Conservation (phyloP, 345 rosid species). For the Kandelia obovata region DNA sequence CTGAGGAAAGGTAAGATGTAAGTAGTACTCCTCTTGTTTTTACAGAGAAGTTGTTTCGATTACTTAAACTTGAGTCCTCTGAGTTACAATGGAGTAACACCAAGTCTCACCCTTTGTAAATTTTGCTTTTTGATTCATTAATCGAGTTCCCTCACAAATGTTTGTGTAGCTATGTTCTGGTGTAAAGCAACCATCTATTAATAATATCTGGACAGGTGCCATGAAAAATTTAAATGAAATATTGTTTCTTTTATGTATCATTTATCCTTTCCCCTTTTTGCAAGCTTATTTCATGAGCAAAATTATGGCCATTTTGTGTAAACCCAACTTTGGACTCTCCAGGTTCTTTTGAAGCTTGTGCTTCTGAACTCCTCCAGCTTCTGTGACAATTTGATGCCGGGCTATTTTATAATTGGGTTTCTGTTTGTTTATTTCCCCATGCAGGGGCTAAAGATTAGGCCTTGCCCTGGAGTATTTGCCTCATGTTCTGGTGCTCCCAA, state of each 20-base stretch:
- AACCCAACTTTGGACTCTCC: too few species aligned
- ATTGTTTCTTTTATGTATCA: not conserved
- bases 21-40: too few species aligned
- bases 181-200: not conserved
- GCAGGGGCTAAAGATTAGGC: conserved; percentile 72
- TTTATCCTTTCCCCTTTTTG: not conserved
- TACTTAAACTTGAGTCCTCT: too few species aligned
- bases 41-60: too few species aligned
- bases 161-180: not conserved
- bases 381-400: not conserved
- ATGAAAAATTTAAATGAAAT: not conserved
- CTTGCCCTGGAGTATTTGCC: conserved; percentile 73
- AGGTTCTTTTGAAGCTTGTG: not conserved
- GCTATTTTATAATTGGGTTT: conserved; percentile 5
- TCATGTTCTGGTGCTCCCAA: conserved; percentile 92
- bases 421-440: conserved; percentile 5
- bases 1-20: too few species aligned
- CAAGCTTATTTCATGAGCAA: not conserved
- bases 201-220: conserved; percentile 1
- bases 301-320: not conserved
- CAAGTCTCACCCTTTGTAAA: too few species aligned
- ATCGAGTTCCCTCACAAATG: not conserved
- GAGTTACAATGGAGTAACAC: too few species aligned
- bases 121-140: too few species aligned
- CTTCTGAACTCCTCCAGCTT: not conserved